phyloP scores from a whole-genome alignment of 192 early-diverging fungal genomes.

The Backusella morwellensis region DNA sequence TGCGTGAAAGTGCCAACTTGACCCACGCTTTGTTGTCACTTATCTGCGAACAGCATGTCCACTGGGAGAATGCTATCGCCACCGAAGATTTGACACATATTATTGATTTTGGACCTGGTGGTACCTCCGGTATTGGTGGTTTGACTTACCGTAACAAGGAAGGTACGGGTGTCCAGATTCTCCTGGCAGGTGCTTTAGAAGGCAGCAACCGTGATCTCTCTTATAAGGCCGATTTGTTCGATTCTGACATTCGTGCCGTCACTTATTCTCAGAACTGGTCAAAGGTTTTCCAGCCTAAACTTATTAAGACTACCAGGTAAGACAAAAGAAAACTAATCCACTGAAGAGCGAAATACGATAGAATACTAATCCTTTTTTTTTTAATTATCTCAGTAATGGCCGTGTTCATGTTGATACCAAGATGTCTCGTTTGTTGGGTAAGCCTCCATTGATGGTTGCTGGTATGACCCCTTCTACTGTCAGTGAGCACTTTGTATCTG shows the following conservation, averaged over 20 bases:
- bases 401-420: slow-evolving; percentile 82
- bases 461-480: slow-evolving; percentile 93
- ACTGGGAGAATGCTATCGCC: slow-evolving; percentile 75
- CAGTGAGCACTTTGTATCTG: slow-evolving; percentile 75
- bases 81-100: slow-evolving; percentile 73
- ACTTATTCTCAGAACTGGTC: slow-evolving; percentile 84
- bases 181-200: slow-evolving; percentile 71
- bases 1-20: slow-evolving; percentile 54
- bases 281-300: slow-evolving; percentile 76
- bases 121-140: slow-evolving; percentile 77
- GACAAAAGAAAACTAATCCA: not conserved
- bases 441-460: slow-evolving; percentile 92
- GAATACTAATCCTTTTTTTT: slow-evolving; percentile 7
- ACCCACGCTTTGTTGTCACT: slow-evolving; percentile 68
- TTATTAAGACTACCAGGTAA: slow-evolving; percentile 64
- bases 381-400: slow-evolving; percentile 42
- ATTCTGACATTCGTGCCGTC: slow-evolving; percentile 72
- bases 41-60: slow-evolving; percentile 66
- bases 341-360: not conserved
- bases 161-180: slow-evolving; percentile 74
- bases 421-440: slow-evolving; percentile 81
- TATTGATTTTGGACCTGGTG: slow-evolving; percentile 93
- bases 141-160: slow-evolving; percentile 86
- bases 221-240: slow-evolving; percentile 75
- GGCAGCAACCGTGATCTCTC: slow-evolving; percentile 58